Evolutionary conservation across 2,329 filamentous ascomycete species (phyloP), one percentile per base, ranked within the genome.

Genomic region (Aaosphaeria pasadenensis): DNA sequence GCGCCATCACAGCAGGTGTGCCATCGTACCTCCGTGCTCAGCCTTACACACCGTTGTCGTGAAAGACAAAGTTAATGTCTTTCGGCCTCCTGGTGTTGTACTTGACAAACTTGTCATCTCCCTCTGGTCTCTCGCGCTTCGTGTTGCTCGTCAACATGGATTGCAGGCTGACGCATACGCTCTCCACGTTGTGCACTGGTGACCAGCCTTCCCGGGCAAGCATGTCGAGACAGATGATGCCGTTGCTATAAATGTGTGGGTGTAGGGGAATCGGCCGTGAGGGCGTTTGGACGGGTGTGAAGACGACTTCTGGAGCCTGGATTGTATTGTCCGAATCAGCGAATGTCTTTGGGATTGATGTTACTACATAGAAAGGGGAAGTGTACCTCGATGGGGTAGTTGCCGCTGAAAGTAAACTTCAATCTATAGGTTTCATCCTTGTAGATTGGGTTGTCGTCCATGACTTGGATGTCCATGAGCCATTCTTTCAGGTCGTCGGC

Each of bases 101-200:
- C 46, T 83, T 79, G 29, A 96, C 91, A 63, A 99, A 97, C 7
- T 94, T 87, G 47, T 87, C 88, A 64, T 99, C 91, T 4, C 92
- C 94, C 0, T 88, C 87, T 0, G 94, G 94, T 32, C 94, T 80
- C 73, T 97, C 91, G 62, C 92, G 87, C 74, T 91, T 92, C 7
- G 83, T 87, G 70, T 99, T 99, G 52, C 92, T 91, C 1, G 94
- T 96, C 64, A 99, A 74, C 94, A 99, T 99, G 75, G 90, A 96
- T 74, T 99, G 94, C 46, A 99, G 82, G 71, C 90, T 95, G 83
- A 99, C 94, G 76, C 91, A 96, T 29, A 99, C 86, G 63, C 88
- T 95, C 76, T 97, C 92, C 6, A 96, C 94, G 50, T 92, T 96
- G 68, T 99, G 94, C 0, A 99, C 92, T 0, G 94, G 94, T 42